These are phyloP conservation scores for Fraxinus platypoda DNA, from an alignment of 305 asterid genomes.

Conservation along the genomic window DNA sequence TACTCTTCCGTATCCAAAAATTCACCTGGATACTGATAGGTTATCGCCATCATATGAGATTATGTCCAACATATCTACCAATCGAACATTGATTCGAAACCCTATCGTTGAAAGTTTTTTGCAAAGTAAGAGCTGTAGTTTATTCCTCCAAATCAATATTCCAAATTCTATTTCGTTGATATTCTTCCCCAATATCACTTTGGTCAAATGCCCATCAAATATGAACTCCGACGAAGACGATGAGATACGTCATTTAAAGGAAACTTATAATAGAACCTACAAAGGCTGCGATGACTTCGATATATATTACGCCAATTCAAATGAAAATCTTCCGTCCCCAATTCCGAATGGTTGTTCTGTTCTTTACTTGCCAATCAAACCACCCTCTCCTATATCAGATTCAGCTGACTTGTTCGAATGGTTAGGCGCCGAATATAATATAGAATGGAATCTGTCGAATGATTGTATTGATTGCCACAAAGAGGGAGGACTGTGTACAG, in stretches of 20 bases:
- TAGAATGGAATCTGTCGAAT: background rate
- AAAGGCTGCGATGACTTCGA: background rate
- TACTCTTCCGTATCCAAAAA: background rate
- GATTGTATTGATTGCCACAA: background rate
- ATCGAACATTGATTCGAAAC: background rate
- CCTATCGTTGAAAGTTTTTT: background rate
- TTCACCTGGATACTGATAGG: background rate
- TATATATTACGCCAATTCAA: background rate
- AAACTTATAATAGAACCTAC: background rate
- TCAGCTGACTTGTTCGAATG: background rate
- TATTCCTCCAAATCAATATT: background rate
- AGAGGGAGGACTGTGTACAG: background rate
- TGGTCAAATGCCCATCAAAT: background rate
- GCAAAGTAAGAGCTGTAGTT: rapidly evolving
- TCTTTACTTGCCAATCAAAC: background rate
- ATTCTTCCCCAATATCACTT: slow-evolving; percentile 20
- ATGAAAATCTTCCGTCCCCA: background rate
- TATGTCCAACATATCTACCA: background rate
- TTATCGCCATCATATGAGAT: background rate
- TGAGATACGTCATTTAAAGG: no score
- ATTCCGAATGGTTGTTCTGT: background rate
- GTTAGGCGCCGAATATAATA: background rate
- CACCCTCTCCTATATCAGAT: background rate
- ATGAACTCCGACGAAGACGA: background rate
- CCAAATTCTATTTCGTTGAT: slow-evolving; percentile 11